Base-by-base conservation (phyloP, 768 basidiomycete species). In the Cyclocybe aegerita region DNA sequence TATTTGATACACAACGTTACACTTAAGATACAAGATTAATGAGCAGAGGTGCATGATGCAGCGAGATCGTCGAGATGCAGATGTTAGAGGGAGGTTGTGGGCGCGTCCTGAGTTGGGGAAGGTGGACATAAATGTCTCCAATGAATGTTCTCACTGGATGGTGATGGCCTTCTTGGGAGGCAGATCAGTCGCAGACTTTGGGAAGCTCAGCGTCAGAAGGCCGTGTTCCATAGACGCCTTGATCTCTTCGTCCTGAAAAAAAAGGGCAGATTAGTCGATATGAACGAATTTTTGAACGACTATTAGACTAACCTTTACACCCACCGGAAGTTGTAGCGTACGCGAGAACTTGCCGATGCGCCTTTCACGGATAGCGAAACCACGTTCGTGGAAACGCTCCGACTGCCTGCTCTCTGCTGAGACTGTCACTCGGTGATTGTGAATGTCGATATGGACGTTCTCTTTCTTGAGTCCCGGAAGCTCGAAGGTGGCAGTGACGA, bases 401-500 rank as follows among this genome's bases (percentile, higher is more conserved):
- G 67, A 65, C 41, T 64, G 46, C 43, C 66, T 71, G 30, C 56
- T 69, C 64, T 86, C 79, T 1, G 79, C 83, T 1, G 82, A 75
- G 44, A 86, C 60, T 41, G 65, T 78, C 44, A 86, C 71, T 6
- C 73, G 68, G 49, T 76, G 74, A 50, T 80, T 71, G 52, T 76
- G 74, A 23, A 83, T 60, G 54, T 82, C 81, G 52, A 86, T 76
- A 40, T 65, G 61, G 39, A 86, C 69, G 54, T 84, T 69, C 44
- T 82, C 77, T 45, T 78, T 77, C 54, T 71, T 71, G 41, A 85
- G 30, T 15, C 82, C 82, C 2, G 84, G 83, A 12, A 86, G 67
- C 58, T 86, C 83, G 59, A 86, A 82, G 4, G 72, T 65, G 31
- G 82, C 83, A 2, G 77, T 81, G n/a, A 85, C 77, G 2, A 68